Percentiles rank a stretch among this genome's conserved stretches.
Conservation (phyloP, 2,329 filamentous ascomycete genomes). For the Ophiocordyceps camponoti-floridani region DNA sequence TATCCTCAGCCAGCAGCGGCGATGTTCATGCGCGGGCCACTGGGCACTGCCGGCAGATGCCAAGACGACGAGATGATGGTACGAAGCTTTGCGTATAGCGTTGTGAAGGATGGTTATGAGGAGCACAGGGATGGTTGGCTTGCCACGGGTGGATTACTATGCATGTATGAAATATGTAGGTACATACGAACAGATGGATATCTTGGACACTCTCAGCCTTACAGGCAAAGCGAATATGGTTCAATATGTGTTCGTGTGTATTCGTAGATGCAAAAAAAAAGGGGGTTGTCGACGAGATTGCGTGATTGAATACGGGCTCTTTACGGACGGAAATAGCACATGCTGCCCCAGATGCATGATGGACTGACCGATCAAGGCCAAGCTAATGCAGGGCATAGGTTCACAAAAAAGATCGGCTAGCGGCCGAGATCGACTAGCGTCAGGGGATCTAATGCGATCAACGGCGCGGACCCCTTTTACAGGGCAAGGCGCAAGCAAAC, state of each 20-base stretch:
- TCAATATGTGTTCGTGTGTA: too few relatives aligned
- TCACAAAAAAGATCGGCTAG: neutral
- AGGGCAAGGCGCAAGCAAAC: neutral
- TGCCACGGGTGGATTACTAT: too few relatives aligned
- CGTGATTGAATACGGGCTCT: neutral
- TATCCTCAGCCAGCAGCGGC: conserved; percentile 34
- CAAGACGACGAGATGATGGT: conserved; percentile 4
- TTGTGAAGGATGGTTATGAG: too few relatives aligned
- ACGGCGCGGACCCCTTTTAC: neutral
- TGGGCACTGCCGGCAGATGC: conserved; percentile 27
- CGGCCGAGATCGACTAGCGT: neutral
- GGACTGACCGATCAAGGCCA: neutral
- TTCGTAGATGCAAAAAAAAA: too few relatives aligned
- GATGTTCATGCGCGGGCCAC: conserved; percentile 35
- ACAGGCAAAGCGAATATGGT: too few relatives aligned
- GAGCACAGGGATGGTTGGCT: too few relatives aligned
- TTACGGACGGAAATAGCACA: neutral
- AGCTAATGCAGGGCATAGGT: too few relatives aligned
- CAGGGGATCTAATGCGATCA: neutral
- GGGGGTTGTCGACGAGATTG: neutral
- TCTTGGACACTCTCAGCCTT: too few relatives aligned
- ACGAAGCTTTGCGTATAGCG: neutral
- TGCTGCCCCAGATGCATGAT: neutral
- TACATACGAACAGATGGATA: too few relatives aligned
- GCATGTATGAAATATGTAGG: neutral